These are phyloP conservation scores for Volvariella surrecta DNA, from an alignment of 1,284 basidiomycete species.

Conservation along the genomic window DNA sequence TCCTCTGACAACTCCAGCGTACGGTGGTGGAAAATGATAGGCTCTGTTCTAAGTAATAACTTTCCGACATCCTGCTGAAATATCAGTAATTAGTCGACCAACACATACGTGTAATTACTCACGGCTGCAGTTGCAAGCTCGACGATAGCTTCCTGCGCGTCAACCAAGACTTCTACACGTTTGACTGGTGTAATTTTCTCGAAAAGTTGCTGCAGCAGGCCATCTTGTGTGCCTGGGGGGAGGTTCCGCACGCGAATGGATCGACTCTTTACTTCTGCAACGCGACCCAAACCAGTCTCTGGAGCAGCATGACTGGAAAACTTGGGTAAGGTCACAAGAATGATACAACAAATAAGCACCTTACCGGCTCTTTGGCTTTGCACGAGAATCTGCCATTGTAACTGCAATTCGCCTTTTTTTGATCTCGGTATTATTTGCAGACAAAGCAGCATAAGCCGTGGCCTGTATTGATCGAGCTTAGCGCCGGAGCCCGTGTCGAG, in stretches of 20 bases:
- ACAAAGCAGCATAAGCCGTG: slow-evolving; percentile 64
- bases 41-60: slow-evolving; percentile 58
- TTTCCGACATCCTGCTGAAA: slow-evolving; percentile 66
- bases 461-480: no score
- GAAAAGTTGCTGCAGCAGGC: slow-evolving; percentile 78
- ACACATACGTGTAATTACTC: slow-evolving; percentile 20
- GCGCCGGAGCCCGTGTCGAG: slow-evolving; percentile 1
- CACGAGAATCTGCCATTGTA: slow-evolving; percentile 72
- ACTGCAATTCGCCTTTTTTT: slow-evolving; percentile 82
- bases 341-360: not conserved
- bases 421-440: slow-evolving; percentile 78
- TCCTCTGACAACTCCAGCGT: slow-evolving; percentile 52
- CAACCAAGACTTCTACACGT: slow-evolving; percentile 68
- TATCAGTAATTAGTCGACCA: not conserved
- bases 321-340: not conserved
- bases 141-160: slow-evolving; percentile 63
- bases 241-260: slow-evolving; percentile 71
- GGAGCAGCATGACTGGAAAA: slow-evolving; percentile 28
- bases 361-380: slow-evolving; percentile 22
- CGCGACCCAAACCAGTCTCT: slow-evolving; percentile 49
- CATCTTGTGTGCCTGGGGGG: slow-evolving; percentile 69
- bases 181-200: slow-evolving; percentile 72
- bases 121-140: slow-evolving; percentile 73
- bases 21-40: slow-evolving; percentile 58
- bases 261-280: slow-evolving; percentile 56